A percentile compares a stretch with the other conserved stretches of the same genome.
Conservation (phyloP, 768 basidiomycete genomes). For the Mrakia frigida region DNA sequence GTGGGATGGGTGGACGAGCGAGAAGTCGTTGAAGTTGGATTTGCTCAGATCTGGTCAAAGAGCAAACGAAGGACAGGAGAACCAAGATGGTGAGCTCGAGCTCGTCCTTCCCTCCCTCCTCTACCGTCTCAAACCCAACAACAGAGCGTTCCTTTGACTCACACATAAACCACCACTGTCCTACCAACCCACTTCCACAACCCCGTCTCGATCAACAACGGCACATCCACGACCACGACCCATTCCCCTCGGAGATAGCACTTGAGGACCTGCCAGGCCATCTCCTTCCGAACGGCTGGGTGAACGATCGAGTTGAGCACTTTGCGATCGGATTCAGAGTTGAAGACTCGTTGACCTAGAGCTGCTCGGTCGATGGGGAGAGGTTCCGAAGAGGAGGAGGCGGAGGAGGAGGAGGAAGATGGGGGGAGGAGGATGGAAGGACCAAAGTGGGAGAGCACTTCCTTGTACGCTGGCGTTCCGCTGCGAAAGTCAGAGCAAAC, state of each 20-base stretch:
- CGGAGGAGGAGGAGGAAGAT: not conserved
- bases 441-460: conserved; percentile 72
- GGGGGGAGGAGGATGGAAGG: not conserved
- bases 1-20: conserved; percentile 49
- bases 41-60: conserved; percentile 61
- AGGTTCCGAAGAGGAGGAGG: conserved; percentile 40
- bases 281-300: conserved; percentile 77
- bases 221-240: conserved; percentile 81
- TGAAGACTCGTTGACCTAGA: conserved; percentile 79
- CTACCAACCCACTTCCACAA: conserved; percentile 76
- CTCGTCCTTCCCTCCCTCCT: not conserved
- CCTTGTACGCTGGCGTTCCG: conserved; percentile 64
- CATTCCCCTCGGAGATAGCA: conserved; percentile 73
- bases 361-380: conserved; percentile 51
- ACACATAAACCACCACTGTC: conserved; percentile 92
- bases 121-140: not conserved
- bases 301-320: conserved; percentile 81
- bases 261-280: conserved; percentile 62
- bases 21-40: conserved; percentile 80
- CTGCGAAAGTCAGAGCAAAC: not conserved
- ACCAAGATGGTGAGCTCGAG: not conserved
- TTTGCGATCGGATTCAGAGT: conserved; percentile 63
- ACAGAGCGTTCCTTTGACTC: conserved; percentile 37
- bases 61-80: too few relatives aligned
- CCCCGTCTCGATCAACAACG: conserved; percentile 81